Conservation (phyloP, 768 basidiomycete genomes). For the Termitomyces titanicus region DNA sequence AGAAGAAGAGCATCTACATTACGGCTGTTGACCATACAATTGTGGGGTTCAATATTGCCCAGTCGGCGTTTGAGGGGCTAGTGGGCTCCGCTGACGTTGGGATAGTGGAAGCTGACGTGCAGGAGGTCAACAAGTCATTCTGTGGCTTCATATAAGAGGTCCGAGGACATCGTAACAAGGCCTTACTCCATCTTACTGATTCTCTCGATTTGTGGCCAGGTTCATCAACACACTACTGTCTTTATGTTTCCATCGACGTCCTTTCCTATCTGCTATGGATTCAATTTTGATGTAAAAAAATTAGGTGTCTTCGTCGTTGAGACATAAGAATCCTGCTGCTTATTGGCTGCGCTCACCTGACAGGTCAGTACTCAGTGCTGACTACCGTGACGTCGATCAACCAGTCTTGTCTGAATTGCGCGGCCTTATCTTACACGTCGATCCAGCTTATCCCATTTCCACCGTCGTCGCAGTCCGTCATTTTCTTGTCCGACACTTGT, state of each 20-base stretch:
- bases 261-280: neutral
- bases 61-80: conserved; percentile 27
- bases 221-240: neutral
- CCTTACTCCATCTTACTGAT: neutral
- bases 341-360: no score
- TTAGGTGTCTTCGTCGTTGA: no score
- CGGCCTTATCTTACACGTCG: no score
- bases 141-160: conserved; percentile 14
- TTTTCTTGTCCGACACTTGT: no score
- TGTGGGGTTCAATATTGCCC: conserved; percentile 21
- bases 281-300: neutral
- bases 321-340: neutral
- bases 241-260: neutral
- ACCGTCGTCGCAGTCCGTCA: no score
- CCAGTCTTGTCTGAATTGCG: no score
- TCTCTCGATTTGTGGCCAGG: neutral
- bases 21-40: conserved; percentile 40
- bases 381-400: no score
- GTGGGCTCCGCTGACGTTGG: conserved; percentile 11
- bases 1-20: conserved; percentile 32
- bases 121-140: conserved; percentile 5
- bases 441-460: no score
- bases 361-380: no score
- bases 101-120: conserved; percentile 5
- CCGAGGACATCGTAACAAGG: neutral